Evolutionary conservation across 2,329 filamentous ascomycete species (phyloP), one percentile per base, ranked within the genome.

Genomic region (Pestalotiopsis sp.): DNA sequence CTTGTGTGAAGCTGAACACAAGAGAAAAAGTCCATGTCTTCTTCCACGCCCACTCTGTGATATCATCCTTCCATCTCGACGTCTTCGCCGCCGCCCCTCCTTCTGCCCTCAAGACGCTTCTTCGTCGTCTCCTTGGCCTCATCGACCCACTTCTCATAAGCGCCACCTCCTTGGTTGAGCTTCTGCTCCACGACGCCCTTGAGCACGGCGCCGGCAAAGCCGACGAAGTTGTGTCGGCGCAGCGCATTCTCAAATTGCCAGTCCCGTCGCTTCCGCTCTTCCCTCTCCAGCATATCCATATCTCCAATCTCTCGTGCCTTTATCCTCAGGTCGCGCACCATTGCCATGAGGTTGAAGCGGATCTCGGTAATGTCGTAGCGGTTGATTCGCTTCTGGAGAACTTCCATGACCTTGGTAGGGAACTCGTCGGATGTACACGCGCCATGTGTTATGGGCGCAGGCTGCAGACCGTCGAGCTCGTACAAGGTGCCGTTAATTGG

Each of bases 191-290:
- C 92, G 3, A 98, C 95, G 0, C 90, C 92, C 84, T 96, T 97
- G 74, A 97, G 83, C 70, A 98, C 85, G 83, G 98, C 94, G 13
- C 93, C 94, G 3, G 95, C 92, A 76, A 99, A 98, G 0, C 94
- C 95, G 0, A 99, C 93, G 83, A 99, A 99, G 81, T 99, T 99
- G 81, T 97, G 95, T 74, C 93, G 85, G 70, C 96, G 84, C 76
- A 99, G 84, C 12, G 94, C 92, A 81, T 99, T 99, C 86, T 99
- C 96, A 86, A 96, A 98, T 77, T 90, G 88, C 96, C 96, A 99
- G 72, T 91, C 92, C 68, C 86, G 86, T 65, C 96, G 87, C 88
- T 97, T 97, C 77, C 88, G 86, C 83, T 95, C 89, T 85, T 98
- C 95, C 66, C 91, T 85, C 72, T 89, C 90, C 73, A 98, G 81